Percentiles rank a stretch among this genome's conserved stretches.
Evolutionary conservation across 139 green algal genomes (phyloP).

Genomic region (Chlorella sp.): DNA sequence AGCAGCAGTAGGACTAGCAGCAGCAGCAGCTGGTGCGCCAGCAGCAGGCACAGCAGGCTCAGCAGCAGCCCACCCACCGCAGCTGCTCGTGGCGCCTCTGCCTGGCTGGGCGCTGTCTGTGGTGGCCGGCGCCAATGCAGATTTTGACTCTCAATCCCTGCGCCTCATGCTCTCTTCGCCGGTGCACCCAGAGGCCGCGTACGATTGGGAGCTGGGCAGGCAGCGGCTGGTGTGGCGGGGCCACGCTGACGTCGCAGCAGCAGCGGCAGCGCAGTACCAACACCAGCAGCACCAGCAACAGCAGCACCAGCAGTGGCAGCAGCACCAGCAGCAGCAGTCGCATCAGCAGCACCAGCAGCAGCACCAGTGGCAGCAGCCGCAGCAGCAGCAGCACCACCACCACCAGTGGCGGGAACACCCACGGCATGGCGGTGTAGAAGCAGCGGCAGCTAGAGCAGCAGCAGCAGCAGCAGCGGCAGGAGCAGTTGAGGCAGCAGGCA

Average conservation of each 20-base stretch:
- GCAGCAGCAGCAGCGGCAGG: not conserved
- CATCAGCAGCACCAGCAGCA: no score
- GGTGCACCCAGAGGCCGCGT: slow-evolving; percentile 51
- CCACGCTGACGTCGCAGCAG: no score
- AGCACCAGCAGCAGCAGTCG: no score
- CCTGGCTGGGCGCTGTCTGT: slow-evolving; percentile 58
- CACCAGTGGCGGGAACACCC: no score
- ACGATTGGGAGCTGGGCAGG: slow-evolving; percentile 47
- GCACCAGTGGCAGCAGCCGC: not conserved
- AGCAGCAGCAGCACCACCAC: not conserved
- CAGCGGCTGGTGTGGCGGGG: not conserved
- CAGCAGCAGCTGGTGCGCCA: no score
- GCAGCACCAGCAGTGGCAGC: not conserved
- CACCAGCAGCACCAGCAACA: no score
- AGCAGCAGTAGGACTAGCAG: not conserved
- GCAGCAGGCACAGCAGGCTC: not conserved
- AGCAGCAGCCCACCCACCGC: not conserved
- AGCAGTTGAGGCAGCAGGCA: not conserved
- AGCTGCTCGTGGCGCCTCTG: slow-evolving; percentile 46
- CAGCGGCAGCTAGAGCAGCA: not conserved
- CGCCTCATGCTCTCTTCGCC: slow-evolving; percentile 61
- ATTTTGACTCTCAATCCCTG: slow-evolving; percentile 43
- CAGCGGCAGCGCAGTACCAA: not conserved
- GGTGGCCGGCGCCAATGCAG: slow-evolving; percentile 59
- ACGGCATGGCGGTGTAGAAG: no score